Conservation (phyloP, 352 stramenopile genomes). For the Pythium brassicae region DNA sequence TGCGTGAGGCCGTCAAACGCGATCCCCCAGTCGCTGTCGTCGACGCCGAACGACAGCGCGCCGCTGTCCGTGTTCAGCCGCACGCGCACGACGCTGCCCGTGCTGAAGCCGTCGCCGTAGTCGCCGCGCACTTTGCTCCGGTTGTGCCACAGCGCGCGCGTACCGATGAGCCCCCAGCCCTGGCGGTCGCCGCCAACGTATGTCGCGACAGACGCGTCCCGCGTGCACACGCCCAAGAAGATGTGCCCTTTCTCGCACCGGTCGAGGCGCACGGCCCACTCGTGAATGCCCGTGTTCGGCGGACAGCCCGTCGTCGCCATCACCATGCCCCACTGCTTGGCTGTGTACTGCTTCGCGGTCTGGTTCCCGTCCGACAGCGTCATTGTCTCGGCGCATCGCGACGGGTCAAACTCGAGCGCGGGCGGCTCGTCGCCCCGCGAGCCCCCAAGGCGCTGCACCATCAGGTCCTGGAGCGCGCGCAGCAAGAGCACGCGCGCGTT, state of each 20-base stretch:
- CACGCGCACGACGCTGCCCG: constrained; percentile 75
- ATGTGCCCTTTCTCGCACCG: constrained; percentile 89
- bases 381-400: constrained; percentile 86
- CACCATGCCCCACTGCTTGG: constrained; percentile 90
- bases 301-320: constrained; percentile 83
- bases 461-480: constrained; percentile 80
- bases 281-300: constrained; percentile 81
- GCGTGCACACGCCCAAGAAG: constrained; percentile 84
- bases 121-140: constrained; percentile 86
- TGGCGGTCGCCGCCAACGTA: constrained; percentile 88
- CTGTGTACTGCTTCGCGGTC: constrained; percentile 86
- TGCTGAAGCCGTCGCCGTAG: constrained; percentile 87
- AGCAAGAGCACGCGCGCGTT: constrained; percentile 67
- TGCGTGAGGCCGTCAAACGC: constrained; percentile 86
- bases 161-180: constrained; percentile 87
- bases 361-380: constrained; percentile 79
- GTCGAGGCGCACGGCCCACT: constrained; percentile 85
- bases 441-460: constrained; percentile 75
- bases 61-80: constrained; percentile 85
- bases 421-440: constrained; percentile 69
- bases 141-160: constrained; percentile 85
- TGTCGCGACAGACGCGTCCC: constrained; percentile 81
- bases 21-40: constrained; percentile 86
- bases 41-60: constrained; percentile 82
- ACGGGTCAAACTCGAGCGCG: constrained; percentile 82